Base-by-base conservation (phyloP, 345 rosid genomes). In the Eucalyptus tenuipes region DNA sequence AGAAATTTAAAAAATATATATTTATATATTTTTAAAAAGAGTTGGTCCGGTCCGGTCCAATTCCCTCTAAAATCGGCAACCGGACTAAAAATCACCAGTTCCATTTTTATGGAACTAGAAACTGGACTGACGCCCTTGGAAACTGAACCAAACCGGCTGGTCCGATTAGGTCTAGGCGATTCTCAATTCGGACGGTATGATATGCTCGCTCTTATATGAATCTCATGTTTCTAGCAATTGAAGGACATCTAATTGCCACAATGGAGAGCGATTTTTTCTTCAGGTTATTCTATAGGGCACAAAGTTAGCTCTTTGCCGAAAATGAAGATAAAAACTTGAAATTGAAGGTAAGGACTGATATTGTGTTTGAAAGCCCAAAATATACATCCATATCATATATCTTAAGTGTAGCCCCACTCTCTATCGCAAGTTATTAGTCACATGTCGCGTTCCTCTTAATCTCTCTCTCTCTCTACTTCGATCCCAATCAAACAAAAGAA, bases 41-140 rank as follows among this genome's bases (percentile, higher is more conserved):
- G 55, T 52, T 52, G 55, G 24, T 52, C 0, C 4, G 1, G 4
- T 52, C n/a, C 8, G 55, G 55, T 52, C 24, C 0, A 3, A 4
- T 52, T 18, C 24, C 24, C 4, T 24, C 0, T 7, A 3, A 52
- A 52, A 52, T 52, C 24, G 2, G 24, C 24, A 3, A 50, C 53
- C 8, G 7, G 3, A 50, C 3, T 50, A 22, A 50, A 50, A 50
- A 50, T 50, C 53, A 15, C 20, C 0, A 50, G 7, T 50, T 50
- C 8, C 53, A 50, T 50, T 50, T 16, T 50, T 50, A 50, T 1
- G 22, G 53, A 50, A 50, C 22, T 16, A 50, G 22, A 50, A 50
- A 50, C 8, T 7, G 0, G 22, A 50, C 22, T 1, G 4, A 50
- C 17, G 53, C 22, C 22, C 1, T 50, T 50, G 22, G 53, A 16